Percentiles rank a stretch among this genome's conserved stretches.
Evolutionary conservation across 441 rosid genomes (phyloP).

Genomic region (Gossypium schwendimanii): DNA sequence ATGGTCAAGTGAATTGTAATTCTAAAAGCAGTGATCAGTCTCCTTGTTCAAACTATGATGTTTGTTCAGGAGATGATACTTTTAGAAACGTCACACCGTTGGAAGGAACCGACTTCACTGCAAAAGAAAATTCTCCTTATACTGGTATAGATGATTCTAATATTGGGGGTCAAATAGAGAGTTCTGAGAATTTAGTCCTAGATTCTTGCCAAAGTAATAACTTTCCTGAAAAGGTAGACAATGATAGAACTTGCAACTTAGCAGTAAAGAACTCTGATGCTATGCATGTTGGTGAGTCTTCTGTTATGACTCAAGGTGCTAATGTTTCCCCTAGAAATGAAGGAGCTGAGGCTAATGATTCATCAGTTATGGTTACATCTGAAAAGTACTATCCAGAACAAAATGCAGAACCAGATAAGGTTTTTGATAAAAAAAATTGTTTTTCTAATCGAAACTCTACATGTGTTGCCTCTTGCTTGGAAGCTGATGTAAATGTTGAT

Average conservation of each 20-base stretch:
- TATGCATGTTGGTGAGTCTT: constrained; percentile 13
- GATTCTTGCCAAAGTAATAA: constrained; percentile 19
- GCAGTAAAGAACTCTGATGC: constrained; percentile 7
- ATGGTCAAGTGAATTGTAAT: constrained; percentile 22
- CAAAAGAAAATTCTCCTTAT: constrained; percentile 19
- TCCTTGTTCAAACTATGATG: constrained; percentile 18
- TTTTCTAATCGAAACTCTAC: constrained; percentile 9
- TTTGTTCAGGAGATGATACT: constrained; percentile 20
- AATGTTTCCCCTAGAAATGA: constrained; percentile 16
- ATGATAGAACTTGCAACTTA: constrained; percentile 13
- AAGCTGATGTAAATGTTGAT: background rate
- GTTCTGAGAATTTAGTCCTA: constrained; percentile 1
- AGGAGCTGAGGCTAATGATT: constrained; percentile 10
- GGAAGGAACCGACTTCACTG: constrained; percentile 18
- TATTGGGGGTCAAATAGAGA: constrained; percentile 10
- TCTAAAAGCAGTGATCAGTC: constrained; percentile 18
- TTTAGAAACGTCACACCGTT: constrained; percentile 9
- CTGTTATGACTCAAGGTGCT: constrained; percentile 4
- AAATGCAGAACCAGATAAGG: constrained; percentile 12
- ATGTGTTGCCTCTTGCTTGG: constrained; percentile 7
- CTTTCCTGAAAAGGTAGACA: constrained; percentile 21
- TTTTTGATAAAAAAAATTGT: constrained; percentile 15
- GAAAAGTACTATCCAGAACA: constrained; percentile 9
- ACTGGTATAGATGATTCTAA: constrained; percentile 13
- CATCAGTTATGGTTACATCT: constrained; percentile 18